Base-by-base conservation (phyloP, 202 grass and related monocot species). In the Dendrocalamus latiflorus region DNA sequence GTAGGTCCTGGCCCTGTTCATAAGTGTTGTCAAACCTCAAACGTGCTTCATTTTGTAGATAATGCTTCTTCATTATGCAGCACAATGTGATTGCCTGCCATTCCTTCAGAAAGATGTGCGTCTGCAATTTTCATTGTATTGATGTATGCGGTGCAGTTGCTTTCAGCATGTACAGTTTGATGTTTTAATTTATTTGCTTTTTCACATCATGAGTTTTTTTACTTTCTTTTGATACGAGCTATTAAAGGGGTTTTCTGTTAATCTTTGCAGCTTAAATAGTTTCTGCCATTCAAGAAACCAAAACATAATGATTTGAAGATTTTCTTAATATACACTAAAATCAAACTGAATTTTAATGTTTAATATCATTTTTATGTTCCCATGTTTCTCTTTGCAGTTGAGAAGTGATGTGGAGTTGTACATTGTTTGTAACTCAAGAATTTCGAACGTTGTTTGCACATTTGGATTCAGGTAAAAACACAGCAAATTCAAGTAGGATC, bases 391-490 rank as follows among this genome's bases (percentile, higher is more conserved):
- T 68, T 28, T 18, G 45, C 16, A 36, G 53, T 61, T 61, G 78
- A 59, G 33, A 69, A 42, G 36, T 21, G 9, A 6, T 79, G 33
- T 78, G 63, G 44, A 81, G 63, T 63, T 63, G 43, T 33, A 18
- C 54, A 42, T 41, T 28, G 13, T 48, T 33, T 63, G 43, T 70
- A 61, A 82, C 85, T 82, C 63, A 12, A 76, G 22, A 76, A 53
- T 86, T 81, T 81, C 70, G 59, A 67, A 24, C 15, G 38, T 70
- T 70, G 44, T 38, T 70, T 53, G 21, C 55, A 53, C 54, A 49
- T 67, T 30, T 57, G 1, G 47, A 68, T 74, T 68, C 61, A 82
- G 64, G 62, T 51, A 87, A 75, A 65, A 51, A 43, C 66, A 66
- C 47, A 38, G 25, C 66, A 58, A 82, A 39, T 72, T 78, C 65